These are phyloP conservation scores for Cordia subcordata DNA, from an alignment of 257 asterid genomes.

Conservation along the genomic window DNA sequence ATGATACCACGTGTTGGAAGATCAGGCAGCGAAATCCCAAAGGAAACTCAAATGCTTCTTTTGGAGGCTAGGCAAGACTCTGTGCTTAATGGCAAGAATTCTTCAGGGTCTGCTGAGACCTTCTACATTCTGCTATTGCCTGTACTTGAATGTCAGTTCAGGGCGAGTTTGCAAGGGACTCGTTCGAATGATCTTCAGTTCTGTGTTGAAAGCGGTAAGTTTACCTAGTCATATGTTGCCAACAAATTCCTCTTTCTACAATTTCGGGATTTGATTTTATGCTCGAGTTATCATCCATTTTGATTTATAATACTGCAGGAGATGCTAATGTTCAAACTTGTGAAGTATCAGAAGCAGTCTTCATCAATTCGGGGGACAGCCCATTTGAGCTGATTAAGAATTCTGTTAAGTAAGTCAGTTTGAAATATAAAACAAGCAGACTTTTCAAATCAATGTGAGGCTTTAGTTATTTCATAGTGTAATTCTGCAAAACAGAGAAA, in stretches of 20 bases:
- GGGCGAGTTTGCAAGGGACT: constrained; percentile 58
- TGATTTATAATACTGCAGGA: constrained; percentile 23
- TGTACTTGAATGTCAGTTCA: constrained; percentile 53
- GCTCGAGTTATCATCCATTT: background rate
- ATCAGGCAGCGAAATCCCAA: constrained; percentile 44
- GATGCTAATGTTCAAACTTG: constrained; percentile 34
- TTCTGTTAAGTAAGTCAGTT: constrained; percentile 33
- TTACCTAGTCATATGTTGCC: background rate
- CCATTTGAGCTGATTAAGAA: constrained; percentile 47
- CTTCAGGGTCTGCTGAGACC: constrained; percentile 13
- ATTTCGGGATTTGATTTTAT: background rate
- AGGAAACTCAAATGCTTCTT: constrained; percentile 69
- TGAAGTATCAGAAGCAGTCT: constrained; percentile 32
- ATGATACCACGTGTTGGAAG: constrained; percentile 65
- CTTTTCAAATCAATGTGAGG: too few species aligned
- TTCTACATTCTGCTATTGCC: constrained; percentile 58
- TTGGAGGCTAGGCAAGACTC: constrained; percentile 45
- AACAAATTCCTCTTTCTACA: background rate
- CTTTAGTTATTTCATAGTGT: background rate
- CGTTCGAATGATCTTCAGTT: constrained; percentile 45
- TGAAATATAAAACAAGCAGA: background rate
- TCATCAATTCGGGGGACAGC: constrained; percentile 42
- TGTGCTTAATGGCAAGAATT: constrained; percentile 10
- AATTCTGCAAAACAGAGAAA: too few species aligned
- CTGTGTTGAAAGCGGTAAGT: constrained; percentile 57